phyloP scores from a whole-genome alignment of 441 rosid genomes.

The Omphalea diandra region DNA sequence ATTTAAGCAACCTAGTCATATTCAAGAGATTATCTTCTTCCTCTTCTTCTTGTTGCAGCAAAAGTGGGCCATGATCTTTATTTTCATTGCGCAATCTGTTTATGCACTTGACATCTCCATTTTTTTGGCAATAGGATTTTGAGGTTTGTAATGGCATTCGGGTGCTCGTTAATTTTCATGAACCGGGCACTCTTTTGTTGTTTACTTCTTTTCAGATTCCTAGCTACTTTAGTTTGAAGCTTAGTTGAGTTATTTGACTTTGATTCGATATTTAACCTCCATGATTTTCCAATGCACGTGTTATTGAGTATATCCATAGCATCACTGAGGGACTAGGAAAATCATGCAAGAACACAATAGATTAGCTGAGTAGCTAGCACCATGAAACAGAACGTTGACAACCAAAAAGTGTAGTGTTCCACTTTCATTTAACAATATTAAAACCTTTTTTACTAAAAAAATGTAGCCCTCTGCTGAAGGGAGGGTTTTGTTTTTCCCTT shows the following conservation, averaged over 20 bases:
- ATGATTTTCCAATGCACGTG: not conserved
- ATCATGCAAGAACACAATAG: not conserved
- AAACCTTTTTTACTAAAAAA: no score
- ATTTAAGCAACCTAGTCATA: not conserved
- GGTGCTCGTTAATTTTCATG: constrained; percentile 35
- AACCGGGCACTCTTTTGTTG: not conserved
- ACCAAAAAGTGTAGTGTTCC: no score
- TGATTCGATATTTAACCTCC: not conserved
- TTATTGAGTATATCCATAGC: not conserved
- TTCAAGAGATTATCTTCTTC: not conserved
- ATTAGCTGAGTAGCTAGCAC: not conserved
- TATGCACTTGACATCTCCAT: not conserved
- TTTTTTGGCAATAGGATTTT: constrained; percentile 66
- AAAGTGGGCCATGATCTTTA: not conserved
- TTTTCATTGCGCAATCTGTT: not conserved
- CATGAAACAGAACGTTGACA: not conserved
- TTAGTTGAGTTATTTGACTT: not conserved
- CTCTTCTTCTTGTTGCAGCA: not conserved
- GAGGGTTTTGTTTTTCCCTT: no score
- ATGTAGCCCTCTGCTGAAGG: not conserved
- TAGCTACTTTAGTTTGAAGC: not conserved
- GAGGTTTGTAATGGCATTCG: constrained; percentile 80
- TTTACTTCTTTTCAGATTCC: not conserved
- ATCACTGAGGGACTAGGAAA: not conserved
- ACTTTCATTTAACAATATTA: no score